Evolutionary conservation across 192 early-diverging fungal genomes (phyloP), one percentile per base, ranked within the genome.

Genomic region (Linderina pennispora): DNA sequence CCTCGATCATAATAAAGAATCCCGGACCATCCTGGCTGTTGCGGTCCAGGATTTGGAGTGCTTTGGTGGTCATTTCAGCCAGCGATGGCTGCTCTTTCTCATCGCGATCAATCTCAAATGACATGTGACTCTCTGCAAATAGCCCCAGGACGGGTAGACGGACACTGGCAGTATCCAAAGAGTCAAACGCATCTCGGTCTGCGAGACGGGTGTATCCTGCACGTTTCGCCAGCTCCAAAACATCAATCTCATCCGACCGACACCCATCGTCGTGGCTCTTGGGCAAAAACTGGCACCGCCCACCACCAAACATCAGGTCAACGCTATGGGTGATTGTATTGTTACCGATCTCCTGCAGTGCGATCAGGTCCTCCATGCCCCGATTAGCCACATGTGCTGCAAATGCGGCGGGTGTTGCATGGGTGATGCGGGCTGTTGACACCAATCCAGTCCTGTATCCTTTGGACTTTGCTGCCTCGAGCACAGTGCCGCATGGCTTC

Each of bases 1-100:
- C 77, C 58, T 82, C 80, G 41, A 82, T 66, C 80, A 81, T 77
- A 3, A 81, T 4, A 16, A 81, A 77, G 50, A 81, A 81, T 0
- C 77, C 79, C 3, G 46, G 50, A 3, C 48, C 10, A 40, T 50
- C 16, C 26, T 34, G 19, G 17, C 13, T 14, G 48, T 6, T 8
- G 1, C 23, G 10, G 5, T 57, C 43, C 24, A 77, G 41, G 11
- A 76, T 45, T 15, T 34, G 16, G 7, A 77, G 42, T 3, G 76
- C 80, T 44, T 43, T 66, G 1, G 39, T n/a, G 1, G 73, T 45
- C 80, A 81, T 79, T 36, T 81, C 77, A 8, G 50, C 46, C 2
- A 81, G 55, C 28, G 77, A 55, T 15, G 80, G 80, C 48, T 81
- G 61, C 4, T 26, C 17, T 0, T 18, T 17, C 0, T 55, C 14